Evolutionary conservation across 2,329 filamentous ascomycete genomes (phyloP).

Genomic region (Mycosphaerella arachidis): DNA sequence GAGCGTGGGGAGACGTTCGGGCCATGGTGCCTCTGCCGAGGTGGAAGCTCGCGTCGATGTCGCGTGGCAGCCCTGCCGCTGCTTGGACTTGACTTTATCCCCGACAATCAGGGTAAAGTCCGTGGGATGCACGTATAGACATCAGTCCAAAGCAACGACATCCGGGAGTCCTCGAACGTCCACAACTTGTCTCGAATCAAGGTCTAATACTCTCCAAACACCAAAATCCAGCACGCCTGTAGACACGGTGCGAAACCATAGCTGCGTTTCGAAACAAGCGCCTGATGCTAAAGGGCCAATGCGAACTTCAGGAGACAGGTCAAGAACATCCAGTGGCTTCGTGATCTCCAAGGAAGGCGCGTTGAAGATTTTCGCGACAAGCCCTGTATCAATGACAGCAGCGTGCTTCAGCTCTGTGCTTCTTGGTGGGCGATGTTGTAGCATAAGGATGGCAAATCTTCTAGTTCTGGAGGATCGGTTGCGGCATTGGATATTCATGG

Average conservation of each 20-base stretch:
- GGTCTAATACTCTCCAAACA: conserved; percentile 66
- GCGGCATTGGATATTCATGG: conserved; percentile 70
- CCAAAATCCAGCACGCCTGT: conserved; percentile 67
- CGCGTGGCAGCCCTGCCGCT: not conserved
- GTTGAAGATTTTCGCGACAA: conserved; percentile 17
- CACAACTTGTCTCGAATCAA: conserved; percentile 69
- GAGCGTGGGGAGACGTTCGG: not conserved
- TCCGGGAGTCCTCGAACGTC: conserved; percentile 71
- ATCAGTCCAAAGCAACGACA: conserved; percentile 47
- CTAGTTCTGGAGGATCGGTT: conserved; percentile 62
- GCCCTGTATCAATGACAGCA: conserved; percentile 9
- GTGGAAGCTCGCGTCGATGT: not conserved
- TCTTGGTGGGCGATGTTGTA: conserved; percentile 11
- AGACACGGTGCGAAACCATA: conserved; percentile 65
- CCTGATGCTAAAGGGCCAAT: conserved; percentile 68
- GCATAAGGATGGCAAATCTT: conserved; percentile 62
- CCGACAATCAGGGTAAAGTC: not conserved
- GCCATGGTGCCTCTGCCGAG: not conserved
- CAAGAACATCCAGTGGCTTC: conserved; percentile 65
- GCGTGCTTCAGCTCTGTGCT: not conserved
- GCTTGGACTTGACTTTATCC: not conserved
- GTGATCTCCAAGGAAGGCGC: conserved; percentile 37
- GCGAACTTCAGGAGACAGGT: conserved; percentile 67
- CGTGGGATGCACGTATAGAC: too few relatives aligned
- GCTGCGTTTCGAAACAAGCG: conserved; percentile 67